Evolutionary conservation across 306 rosid genomes (phyloP).

Genomic region (Vachellia collinsii): DNA sequence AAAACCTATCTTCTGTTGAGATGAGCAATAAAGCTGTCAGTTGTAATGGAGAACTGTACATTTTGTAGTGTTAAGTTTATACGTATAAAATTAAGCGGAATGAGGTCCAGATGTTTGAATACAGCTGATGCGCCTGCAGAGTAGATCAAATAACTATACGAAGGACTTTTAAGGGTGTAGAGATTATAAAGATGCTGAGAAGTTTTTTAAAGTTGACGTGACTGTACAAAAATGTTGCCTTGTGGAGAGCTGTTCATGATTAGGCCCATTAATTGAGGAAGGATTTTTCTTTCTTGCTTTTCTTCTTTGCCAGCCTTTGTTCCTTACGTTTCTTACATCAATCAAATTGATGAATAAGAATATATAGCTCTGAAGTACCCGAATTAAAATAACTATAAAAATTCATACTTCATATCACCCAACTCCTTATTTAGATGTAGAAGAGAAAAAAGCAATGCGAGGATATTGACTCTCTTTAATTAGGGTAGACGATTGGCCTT

Average conservation of each 20-base stretch:
- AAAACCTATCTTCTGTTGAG: constrained; percentile 43
- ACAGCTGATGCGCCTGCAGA: constrained; percentile 60
- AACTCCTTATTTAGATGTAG: background rate
- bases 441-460: background rate
- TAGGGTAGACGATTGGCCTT: background rate
- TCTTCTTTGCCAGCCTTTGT: constrained; percentile 16
- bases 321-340: background rate
- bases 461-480: background rate
- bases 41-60: constrained; percentile 88
- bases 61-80: constrained; percentile 82
- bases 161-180: constrained; percentile 65
- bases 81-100: constrained; percentile 64
- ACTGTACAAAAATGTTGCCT: constrained; percentile 74
- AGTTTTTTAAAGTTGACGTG: constrained; percentile 51
- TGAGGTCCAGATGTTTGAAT: constrained; percentile 56
- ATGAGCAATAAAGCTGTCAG: constrained; percentile 56
- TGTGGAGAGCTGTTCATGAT: constrained; percentile 69
- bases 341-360: background rate
- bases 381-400: too few species aligned
- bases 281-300: constrained; percentile 47
- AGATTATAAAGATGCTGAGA: constrained; percentile 64
- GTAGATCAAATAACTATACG: constrained; percentile 65
- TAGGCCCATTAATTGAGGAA: constrained; percentile 62
- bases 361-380: background rate
- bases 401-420: too few species aligned